Evolutionary conservation across 768 basidiomycete genomes (phyloP).

Genomic region (Tulasnella sp.): DNA sequence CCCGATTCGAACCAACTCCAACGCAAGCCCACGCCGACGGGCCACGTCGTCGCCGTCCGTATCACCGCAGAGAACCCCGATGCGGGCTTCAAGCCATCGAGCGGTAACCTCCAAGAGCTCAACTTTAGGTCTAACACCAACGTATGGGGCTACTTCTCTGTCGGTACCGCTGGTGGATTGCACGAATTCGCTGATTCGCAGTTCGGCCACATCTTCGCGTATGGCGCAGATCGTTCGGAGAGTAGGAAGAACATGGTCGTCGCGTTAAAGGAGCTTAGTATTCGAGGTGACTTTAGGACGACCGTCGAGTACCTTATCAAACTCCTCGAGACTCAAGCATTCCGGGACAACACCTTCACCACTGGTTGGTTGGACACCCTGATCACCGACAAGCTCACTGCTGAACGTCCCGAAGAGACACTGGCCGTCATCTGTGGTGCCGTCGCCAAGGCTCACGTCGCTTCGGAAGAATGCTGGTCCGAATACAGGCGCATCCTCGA

Average conservation of each 20-base stretch:
- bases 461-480: conserved; percentile 76
- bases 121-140: conserved; percentile 99
- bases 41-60: conserved; percentile 97
- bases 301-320: conserved; percentile 99
- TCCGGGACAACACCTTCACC: conserved; percentile 94
- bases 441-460: conserved; percentile 87
- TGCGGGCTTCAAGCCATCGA: conserved; percentile 98
- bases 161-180: conserved; percentile 86
- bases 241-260: conserved; percentile 99
- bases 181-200: conserved; percentile 99
- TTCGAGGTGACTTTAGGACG: conserved; percentile 96
- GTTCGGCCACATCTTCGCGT: conserved; percentile 98
- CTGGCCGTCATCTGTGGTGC: conserved; percentile 95
- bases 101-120: conserved; percentile 91
- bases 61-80: conserved; percentile 99
- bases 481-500: conserved; percentile 94
- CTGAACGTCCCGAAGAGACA: conserved; percentile 86
- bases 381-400: conserved; percentile 94
- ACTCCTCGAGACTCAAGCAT: conserved; percentile 87
- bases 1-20: conserved; percentile 82
- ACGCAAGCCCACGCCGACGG: conserved; percentile 92
- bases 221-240: conserved; percentile 91
- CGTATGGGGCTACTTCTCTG: conserved; percentile 99
- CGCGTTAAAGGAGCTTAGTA: conserved; percentile 94
- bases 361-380: conserved; percentile 98